Percentiles rank a stretch among this genome's conserved stretches.
These are phyloP conservation scores for Erysimum cheiranthoides DNA, from an alignment of 345 rosid species.

Conservation along the genomic window DNA sequence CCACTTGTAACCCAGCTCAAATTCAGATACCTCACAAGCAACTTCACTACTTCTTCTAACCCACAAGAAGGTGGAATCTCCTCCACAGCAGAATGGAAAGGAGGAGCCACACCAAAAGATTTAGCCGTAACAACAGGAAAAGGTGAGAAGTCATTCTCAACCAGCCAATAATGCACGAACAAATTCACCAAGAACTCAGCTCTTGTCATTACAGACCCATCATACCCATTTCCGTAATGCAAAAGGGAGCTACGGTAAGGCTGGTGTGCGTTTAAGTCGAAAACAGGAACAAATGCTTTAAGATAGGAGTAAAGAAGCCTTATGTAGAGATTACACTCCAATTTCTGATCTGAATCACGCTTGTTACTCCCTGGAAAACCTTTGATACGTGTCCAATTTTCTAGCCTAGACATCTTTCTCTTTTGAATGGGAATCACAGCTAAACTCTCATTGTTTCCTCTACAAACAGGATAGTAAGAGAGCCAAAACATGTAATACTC, in stretches of 20 bases:
- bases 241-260: conserved; percentile 80
- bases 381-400: conserved; percentile 70
- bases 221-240: conserved; percentile 66
- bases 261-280: conserved; percentile 65
- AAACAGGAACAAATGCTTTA: conserved; percentile 75
- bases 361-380: conserved; percentile 61
- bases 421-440: conserved; percentile 49
- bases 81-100: conserved; percentile 57
- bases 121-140: conserved; percentile 59
- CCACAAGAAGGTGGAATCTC: conserved; percentile 78
- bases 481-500: conserved; percentile 94
- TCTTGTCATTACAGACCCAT: conserved; percentile 57
- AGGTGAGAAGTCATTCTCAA: conserved; percentile 91
- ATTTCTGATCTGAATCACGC: conserved; percentile 58
- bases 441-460: conserved; percentile 62
- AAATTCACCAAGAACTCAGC: conserved; percentile 83
- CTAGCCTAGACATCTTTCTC: conserved; percentile 58
- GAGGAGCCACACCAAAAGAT: conserved; percentile 69
- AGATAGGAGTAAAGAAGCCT: conserved; percentile 76
- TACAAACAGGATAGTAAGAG: conserved; percentile 85
- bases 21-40: conserved; percentile 83
- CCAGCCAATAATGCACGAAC: conserved; percentile 84
- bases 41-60: conserved; percentile 76
- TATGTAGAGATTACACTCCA: conserved; percentile 68
- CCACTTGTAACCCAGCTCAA: conserved; percentile 55